Evolutionary conservation across 1,139 yeast species (phyloP).

Genomic region (Kodamaea derodonti): DNA sequence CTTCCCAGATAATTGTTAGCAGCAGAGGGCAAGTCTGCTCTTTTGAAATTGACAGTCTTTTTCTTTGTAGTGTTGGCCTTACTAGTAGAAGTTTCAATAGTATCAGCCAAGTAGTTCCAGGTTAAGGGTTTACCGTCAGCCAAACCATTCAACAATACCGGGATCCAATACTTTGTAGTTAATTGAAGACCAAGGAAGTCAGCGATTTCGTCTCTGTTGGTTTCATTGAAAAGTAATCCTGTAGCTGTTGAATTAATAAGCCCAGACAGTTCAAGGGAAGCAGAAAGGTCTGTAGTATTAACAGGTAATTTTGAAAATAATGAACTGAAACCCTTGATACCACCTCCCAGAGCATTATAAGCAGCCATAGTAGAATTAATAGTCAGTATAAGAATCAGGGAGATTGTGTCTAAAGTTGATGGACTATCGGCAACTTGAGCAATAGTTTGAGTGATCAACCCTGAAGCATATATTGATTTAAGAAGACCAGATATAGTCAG

Average conservation of each 20-base stretch:
- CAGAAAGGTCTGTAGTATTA: conserved; percentile 19
- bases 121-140: conserved; percentile 31
- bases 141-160: conserved; percentile 26
- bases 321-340: conserved; percentile 2
- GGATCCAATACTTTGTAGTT: conserved; percentile 24
- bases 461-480: conserved; percentile 15
- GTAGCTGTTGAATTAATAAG: conserved; percentile 22
- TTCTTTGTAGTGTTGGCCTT: conserved; percentile 17
- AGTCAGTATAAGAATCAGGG: conserved; percentile 3
- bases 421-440: conserved; percentile 26
- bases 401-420: conserved; percentile 16
- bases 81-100: conserved; percentile 23
- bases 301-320: conserved; percentile 7
- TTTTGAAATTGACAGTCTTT: conserved; percentile 11
- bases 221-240: conserved; percentile 26
- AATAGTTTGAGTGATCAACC: conserved; percentile 26
- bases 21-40: conserved; percentile 11
- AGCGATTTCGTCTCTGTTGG: conserved; percentile 25
- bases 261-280: conserved; percentile 22
- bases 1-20: conserved; percentile 27
- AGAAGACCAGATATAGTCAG: neutral
- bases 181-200: conserved; percentile 24
- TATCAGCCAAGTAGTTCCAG: conserved; percentile 25
- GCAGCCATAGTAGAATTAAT: conserved; percentile 8
- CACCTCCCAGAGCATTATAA: conserved; percentile 7